Base-by-base conservation (phyloP, 1,139 yeast species). In the Hansenula sp. region DNA sequence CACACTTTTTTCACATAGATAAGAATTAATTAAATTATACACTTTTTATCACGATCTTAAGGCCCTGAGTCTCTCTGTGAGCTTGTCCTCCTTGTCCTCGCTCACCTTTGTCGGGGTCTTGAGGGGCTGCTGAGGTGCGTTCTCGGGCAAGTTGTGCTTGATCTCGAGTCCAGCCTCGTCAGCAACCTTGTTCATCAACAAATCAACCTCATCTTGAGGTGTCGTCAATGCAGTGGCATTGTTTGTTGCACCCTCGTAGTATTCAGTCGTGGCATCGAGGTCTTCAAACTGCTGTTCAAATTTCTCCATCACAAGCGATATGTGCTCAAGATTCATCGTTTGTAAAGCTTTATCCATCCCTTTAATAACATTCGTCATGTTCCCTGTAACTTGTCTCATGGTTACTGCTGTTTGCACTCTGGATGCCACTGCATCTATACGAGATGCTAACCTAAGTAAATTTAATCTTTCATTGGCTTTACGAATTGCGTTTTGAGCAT, bases 291-390 rank as follows among this genome's bases (percentile, higher is more conserved):
- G 99, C 45, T 73, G 77, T 61, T 94, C 99, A 60, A 94, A 94
- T 62, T 88, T 90, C 63, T 92, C 98, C 98, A 94, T 92, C 16
- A 92, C 95, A 66, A 89, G 65, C 8, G 97, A 87, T 31, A 94
- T 92, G 53, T 79, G 77, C 59, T 94, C 97, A 47, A 94, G 68
- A 61, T 94, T 92, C 98, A 94, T 94, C 30, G 95, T 82, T 56
- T 87, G 95, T 65, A 94, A 75, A 0, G 98, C 98, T 55, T 78
- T 82, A 60, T 94, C 98, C 98, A 94, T 92, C 13, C 97, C 97
- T 55, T 74, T 78, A 39, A 94, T 94, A 10, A 92, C 97, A 44
- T 77, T 82, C 5, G 94, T 77, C 97, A 94, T 92, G 53, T 89
- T 90, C 1, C 94, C 92, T 0, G 96, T 87, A 7, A 92, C 96